A percentile compares a stretch with the other conserved stretches of the same genome.
phyloP scores from a whole-genome alignment of 139 green algal genomes.

The Mesotaenium endlicherianum region DNA sequence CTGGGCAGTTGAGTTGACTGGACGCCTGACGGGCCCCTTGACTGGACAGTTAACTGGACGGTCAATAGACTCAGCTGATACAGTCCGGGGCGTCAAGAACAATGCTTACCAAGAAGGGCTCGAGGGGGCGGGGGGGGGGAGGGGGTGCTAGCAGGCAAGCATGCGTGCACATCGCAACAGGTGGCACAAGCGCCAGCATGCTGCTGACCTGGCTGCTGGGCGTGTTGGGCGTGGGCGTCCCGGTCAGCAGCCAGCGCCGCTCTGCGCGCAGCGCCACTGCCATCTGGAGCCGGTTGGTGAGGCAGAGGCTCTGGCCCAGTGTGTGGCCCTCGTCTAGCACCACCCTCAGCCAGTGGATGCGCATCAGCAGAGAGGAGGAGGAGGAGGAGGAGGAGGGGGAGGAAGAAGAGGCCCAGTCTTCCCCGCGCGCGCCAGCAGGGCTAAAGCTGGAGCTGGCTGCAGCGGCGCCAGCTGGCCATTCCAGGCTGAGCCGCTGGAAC shows the following conservation, averaged over 20 bases:
- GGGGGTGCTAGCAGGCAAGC: no score
- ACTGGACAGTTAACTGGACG: no score
- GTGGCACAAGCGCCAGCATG: no score
- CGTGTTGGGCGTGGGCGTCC: constrained; percentile 75
- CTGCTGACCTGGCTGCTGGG: constrained; percentile 37
- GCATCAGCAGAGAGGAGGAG: constrained; percentile 54
- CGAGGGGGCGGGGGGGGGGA: no score
- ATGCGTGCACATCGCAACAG: no score
- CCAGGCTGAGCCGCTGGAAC: constrained; percentile 63
- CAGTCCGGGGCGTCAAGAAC: no score
- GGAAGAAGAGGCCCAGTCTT: not conserved
- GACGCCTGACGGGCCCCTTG: no score
- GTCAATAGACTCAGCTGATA: no score
- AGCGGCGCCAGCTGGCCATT: constrained; percentile 55
- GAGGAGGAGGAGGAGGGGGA: not conserved
- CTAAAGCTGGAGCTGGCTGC: constrained; percentile 53
- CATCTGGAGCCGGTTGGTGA: constrained; percentile 86
- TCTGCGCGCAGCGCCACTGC: constrained; percentile 71
- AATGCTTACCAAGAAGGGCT: no score
- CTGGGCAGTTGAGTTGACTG: no score
- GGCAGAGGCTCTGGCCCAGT: constrained; percentile 63
- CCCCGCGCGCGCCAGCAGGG: not conserved
- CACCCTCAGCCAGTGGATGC: constrained; percentile 88
- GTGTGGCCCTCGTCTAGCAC: constrained; percentile 95
- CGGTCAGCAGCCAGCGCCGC: constrained; percentile 87